Conservation (phyloP, 164 flowering plant genomes). For the Magnolia changhungtana region DNA sequence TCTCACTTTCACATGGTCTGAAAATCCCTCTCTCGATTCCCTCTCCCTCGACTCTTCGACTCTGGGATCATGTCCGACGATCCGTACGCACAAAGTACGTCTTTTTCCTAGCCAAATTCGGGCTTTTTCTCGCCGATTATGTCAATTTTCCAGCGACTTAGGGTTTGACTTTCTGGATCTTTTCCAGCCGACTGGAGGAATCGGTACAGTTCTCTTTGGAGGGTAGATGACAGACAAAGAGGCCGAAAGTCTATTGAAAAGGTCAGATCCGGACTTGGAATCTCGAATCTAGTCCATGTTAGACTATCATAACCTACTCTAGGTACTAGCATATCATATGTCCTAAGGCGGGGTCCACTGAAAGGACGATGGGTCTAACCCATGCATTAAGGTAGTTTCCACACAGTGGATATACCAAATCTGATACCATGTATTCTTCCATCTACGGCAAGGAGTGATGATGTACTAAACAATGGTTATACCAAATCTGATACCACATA, state of each 20-base stretch:
- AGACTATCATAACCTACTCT: no score
- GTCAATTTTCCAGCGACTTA: neutral
- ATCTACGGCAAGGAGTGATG: no score
- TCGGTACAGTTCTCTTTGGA: conserved; percentile 82
- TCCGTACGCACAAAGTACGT: conserved; percentile 59
- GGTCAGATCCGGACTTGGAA: conserved; percentile 60
- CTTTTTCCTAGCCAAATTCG: neutral
- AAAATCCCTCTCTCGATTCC: conserved; percentile 45
- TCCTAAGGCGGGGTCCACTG: no score
- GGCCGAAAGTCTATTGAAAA: conserved; percentile 61
- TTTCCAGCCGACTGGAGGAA: conserved; percentile 80
- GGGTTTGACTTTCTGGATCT: conserved; percentile 8
- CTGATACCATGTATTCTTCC: no score
- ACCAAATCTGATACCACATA: no score
- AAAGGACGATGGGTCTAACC: no score
- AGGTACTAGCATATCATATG: no score
- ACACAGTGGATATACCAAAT: no score
- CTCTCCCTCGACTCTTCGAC: conserved; percentile 21
- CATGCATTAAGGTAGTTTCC: no score
- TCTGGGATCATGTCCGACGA: conserved; percentile 44
- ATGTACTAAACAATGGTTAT: no score
- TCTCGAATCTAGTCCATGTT: neutral
- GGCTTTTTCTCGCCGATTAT: neutral
- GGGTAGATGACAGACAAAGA: conserved; percentile 94
- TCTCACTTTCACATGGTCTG: conserved; percentile 93